These are phyloP conservation scores for Ilex paraguariensis DNA, from an alignment of 305 asterid species.

Conservation along the genomic window DNA sequence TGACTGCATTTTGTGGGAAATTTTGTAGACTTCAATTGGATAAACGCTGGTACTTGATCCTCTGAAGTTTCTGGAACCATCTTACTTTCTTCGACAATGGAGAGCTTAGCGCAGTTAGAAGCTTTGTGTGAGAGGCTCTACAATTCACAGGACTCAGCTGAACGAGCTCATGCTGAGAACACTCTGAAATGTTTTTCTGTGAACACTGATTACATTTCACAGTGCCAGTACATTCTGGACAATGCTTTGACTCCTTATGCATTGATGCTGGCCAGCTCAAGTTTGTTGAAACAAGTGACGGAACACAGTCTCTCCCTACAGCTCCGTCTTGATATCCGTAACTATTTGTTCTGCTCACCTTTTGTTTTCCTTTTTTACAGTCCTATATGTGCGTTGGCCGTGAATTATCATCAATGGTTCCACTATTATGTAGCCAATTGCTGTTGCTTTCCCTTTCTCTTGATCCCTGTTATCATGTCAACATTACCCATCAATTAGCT, in stretches of 20 bases:
- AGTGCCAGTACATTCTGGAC: slow-evolving; percentile 98
- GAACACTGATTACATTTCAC: slow-evolving; percentile 88
- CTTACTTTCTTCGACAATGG: slow-evolving; percentile 55
- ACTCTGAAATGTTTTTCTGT: slow-evolving; percentile 96
- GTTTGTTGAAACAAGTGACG: slow-evolving; percentile 99
- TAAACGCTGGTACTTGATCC: slow-evolving; percentile 62
- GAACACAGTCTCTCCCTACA: slow-evolving; percentile 92
- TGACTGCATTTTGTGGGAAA: slow-evolving; percentile 30
- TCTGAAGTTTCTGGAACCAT: slow-evolving; percentile 46
- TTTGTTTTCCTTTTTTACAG: slow-evolving; percentile 14
- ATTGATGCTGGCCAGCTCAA: slow-evolving; percentile 98
- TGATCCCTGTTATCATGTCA: neutral
- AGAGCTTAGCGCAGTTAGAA: slow-evolving; percentile 98
- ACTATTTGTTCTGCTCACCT: slow-evolving; percentile 34
- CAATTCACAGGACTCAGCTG: slow-evolving; percentile 94
- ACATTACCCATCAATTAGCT: neutral
- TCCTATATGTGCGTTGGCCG: no score
- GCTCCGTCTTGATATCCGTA: slow-evolving; percentile 99
- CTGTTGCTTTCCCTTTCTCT: neutral
- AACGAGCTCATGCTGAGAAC: slow-evolving; percentile 95
- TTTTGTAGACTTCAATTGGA: slow-evolving; percentile 82
- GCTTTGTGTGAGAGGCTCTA: slow-evolving; percentile 96
- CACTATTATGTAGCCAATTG: neutral
- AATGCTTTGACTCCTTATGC: slow-evolving; percentile 97
- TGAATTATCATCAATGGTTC: neutral